Evolutionary conservation across 495 filamentous ascomycete species (phyloP).

Genomic region (Parachaetomium inaequale): DNA sequence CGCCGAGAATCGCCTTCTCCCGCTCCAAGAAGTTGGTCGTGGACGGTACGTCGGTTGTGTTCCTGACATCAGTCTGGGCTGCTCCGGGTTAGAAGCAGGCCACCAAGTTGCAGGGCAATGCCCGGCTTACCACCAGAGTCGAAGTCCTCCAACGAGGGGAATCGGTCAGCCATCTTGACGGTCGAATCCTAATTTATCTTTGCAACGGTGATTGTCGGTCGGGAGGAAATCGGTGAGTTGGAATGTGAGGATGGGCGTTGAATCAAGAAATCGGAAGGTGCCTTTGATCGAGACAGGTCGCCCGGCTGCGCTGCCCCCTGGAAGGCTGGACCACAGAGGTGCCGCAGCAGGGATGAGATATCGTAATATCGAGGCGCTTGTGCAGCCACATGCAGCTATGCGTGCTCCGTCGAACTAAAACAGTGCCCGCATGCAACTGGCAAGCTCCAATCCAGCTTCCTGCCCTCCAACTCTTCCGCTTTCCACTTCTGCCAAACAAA

Average conservation of each 20-base stretch:
- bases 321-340: slow-evolving; percentile 2
- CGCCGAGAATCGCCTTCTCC: slow-evolving; percentile 83
- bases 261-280: slow-evolving; percentile 8
- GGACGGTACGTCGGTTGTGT: slow-evolving; percentile 41
- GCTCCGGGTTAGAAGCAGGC: slow-evolving; percentile 24
- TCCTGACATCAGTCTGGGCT: slow-evolving; percentile 47
- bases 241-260: neutral
- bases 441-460: slow-evolving; percentile 22
- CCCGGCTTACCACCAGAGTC: slow-evolving; percentile 67
- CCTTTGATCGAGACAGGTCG: slow-evolving; percentile 22
- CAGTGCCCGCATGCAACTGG: slow-evolving; percentile 17
- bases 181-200: neutral
- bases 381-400: neutral
- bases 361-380: slow-evolving; percentile 6
- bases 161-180: slow-evolving; percentile 82
- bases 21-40: slow-evolving; percentile 82
- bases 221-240: neutral
- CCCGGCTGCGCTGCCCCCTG: slow-evolving; percentile 9
- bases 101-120: slow-evolving; percentile 10
- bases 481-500: slow-evolving; percentile 20
- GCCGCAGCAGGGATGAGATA: slow-evolving; percentile 7
- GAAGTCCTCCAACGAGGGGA: slow-evolving; percentile 95
- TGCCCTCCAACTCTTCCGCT: slow-evolving; percentile 13
- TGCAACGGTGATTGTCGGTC: neutral
- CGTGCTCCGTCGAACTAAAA: slow-evolving; percentile 3